Evolutionary conservation across 2,329 filamentous ascomycete genomes (phyloP).

Genomic region (Teratosphaeria pseudoeucalypti): DNA sequence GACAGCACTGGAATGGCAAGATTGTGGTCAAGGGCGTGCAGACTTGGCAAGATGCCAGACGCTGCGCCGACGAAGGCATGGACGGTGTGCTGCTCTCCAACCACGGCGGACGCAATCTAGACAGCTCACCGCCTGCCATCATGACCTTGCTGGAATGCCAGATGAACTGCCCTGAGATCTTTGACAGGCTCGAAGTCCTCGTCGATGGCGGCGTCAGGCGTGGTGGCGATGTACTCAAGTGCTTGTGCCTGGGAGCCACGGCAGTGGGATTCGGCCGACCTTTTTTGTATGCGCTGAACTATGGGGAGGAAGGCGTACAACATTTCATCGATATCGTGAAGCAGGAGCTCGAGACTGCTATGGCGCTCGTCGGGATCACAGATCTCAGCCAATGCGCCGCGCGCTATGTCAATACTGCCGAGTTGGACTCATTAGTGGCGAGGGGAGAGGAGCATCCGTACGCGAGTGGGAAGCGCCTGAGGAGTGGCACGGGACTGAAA

Average conservation of each 20-base stretch:
- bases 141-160: conserved; percentile 54
- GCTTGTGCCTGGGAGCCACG: conserved; percentile 53
- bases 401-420: conserved; percentile 43
- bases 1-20: conserved; percentile 30
- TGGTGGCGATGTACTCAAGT: conserved; percentile 59
- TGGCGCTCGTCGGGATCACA: conserved; percentile 53
- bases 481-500: not conserved
- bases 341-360: conserved; percentile 50
- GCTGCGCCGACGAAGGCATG: conserved; percentile 32
- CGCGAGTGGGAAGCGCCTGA: conserved; percentile 2
- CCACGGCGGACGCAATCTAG: conserved; percentile 43
- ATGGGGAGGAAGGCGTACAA: conserved; percentile 43
- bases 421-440: conserved; percentile 40
- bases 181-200: conserved; percentile 54
- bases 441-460: conserved; percentile 9
- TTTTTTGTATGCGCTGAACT: conserved; percentile 50
- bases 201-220: conserved; percentile 56
- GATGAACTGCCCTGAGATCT: conserved; percentile 49
- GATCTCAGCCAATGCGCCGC: conserved; percentile 49
- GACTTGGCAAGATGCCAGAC: conserved; percentile 30
- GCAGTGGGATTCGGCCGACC: conserved; percentile 53
- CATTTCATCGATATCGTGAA: conserved; percentile 8
- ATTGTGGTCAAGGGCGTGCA: conserved; percentile 36
- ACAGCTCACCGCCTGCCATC: conserved; percentile 44
- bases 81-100: conserved; percentile 41